Base-by-base conservation (phyloP, 345 rosid genomes). In the Eucalyptus guilfoylei region DNA sequence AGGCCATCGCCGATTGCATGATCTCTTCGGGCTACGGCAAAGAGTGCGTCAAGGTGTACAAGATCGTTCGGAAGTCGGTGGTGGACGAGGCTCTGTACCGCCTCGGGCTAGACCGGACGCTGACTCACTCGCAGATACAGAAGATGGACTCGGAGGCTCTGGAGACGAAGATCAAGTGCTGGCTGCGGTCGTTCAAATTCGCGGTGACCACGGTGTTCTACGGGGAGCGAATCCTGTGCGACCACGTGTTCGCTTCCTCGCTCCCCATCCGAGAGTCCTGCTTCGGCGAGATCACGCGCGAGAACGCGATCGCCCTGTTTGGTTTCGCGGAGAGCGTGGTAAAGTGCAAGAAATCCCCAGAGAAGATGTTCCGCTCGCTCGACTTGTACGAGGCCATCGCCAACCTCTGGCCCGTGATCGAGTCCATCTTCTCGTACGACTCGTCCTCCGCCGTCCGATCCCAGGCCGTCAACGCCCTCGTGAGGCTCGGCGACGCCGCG, bases 181-280 rank as follows among this genome's bases (percentile, higher is more conserved):
- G 98, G 99, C 34, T 93, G 44, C 58, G 89, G 15, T 95, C 95
- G 8, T 91, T 93, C 13, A 95, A 87, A 86, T 67, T 89, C 37
- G 94, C 97, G 11, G 93, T 96, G 55, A 90, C 80, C 45, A 92
- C 95, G 4, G 87, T 97, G 87, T 95, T 96, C n/a, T 86, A 83
- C 54, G 97, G 97, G 7, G 99, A 97, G 89, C 89, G 97, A 40
- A 90, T 95, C 86, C 94, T 97, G 40, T 94, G 95, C 58, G 98
- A 96, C 72, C 88, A 90, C n/a, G 96, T 97, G 8, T 97, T 97
- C 85, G 91, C 95, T 7, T 76, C 91, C 49, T 94, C 97, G 2
- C 32, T 80, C n/a, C 50, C 93, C 23, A 87, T 93, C 15, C 90
- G 94, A 13, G 97, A 95, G 58, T 91, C 98, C 21, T 92, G 95